Conservation (phyloP, 331 rosid species). For the Rhamnella rubrinervis region DNA sequence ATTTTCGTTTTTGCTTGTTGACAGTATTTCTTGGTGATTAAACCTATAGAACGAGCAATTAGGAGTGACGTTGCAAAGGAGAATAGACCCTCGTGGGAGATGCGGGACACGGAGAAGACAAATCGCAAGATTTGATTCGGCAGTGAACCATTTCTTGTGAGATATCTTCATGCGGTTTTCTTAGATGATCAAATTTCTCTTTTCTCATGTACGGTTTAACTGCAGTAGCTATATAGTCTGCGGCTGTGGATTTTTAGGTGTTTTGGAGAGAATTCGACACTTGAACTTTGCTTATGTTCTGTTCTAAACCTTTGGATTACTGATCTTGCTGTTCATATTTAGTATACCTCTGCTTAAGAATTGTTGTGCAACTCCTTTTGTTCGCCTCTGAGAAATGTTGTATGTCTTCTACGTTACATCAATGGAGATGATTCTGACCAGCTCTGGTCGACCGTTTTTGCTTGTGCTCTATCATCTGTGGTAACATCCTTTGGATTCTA, state of each 20-base stretch:
- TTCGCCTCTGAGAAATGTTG: no score
- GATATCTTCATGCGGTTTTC: background rate
- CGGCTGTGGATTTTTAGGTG: conserved; percentile 9
- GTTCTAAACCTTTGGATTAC: background rate
- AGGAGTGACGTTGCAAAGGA: conserved; percentile 54
- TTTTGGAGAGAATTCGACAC: conserved; percentile 15
- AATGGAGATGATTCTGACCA: no score
- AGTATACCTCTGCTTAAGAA: background rate
- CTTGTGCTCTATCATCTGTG: no score
- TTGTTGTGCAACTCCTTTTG: no score
- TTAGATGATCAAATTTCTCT: background rate
- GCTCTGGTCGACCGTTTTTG: no score
- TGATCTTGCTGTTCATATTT: background rate
- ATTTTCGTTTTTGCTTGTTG: conserved; percentile 7
- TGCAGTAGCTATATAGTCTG: conserved; percentile 9
- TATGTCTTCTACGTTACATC: no score
- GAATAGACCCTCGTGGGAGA: conserved; percentile 79
- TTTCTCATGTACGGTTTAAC: background rate
- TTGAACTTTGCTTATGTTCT: background rate
- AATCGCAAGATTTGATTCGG: conserved; percentile 37
- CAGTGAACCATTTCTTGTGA: background rate
- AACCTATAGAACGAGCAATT: conserved; percentile 68
- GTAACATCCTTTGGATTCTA: no score
- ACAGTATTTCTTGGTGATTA: conserved; percentile 63
- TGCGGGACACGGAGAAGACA: conserved; percentile 32